A percentile compares a stretch with the other conserved stretches of the same genome.
Conservation (phyloP, 768 basidiomycete species). For the Leccinellum rugosiceps region DNA sequence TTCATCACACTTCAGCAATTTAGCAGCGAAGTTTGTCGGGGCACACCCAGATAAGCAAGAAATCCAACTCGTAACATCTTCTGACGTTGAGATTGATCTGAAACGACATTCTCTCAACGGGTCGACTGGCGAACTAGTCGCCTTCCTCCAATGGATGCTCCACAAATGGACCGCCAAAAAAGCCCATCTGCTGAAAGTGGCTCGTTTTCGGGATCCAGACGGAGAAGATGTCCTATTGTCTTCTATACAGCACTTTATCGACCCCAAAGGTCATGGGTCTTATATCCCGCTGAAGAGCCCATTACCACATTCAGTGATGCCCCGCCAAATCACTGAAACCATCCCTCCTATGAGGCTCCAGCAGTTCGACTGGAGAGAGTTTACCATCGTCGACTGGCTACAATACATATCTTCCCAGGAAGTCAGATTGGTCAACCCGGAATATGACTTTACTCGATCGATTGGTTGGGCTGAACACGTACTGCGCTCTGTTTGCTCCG, state of each 20-base stretch:
- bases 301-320: slow-evolving; percentile 22
- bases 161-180: not conserved
- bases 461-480: slow-evolving; percentile 77
- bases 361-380: slow-evolving; percentile 73
- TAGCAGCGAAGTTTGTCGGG: slow-evolving; percentile 48
- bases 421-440: slow-evolving; percentile 36
- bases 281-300: slow-evolving; percentile 45
- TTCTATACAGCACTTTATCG: slow-evolving; percentile 62
- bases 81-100: slow-evolving; percentile 2
- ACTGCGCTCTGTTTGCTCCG: slow-evolving; percentile 53
- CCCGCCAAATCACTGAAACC: slow-evolving; percentile 56
- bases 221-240: slow-evolving; percentile 62
- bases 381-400: slow-evolving; percentile 72
- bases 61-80: not conserved
- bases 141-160: slow-evolving; percentile 6
- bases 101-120: not conserved
- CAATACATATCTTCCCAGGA: slow-evolving; percentile 50
- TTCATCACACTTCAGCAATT: slow-evolving; percentile 50
- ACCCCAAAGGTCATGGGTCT: slow-evolving; percentile 38
- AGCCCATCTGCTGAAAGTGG: not conserved
- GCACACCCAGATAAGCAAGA: not conserved
- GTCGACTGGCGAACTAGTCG: not conserved
- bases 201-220: slow-evolving; percentile 41
- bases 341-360: slow-evolving; percentile 50
- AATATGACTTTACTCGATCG: slow-evolving; percentile 60